Evolutionary conservation across 768 basidiomycete species (phyloP).

Genomic region (Boletus coccyginus): DNA sequence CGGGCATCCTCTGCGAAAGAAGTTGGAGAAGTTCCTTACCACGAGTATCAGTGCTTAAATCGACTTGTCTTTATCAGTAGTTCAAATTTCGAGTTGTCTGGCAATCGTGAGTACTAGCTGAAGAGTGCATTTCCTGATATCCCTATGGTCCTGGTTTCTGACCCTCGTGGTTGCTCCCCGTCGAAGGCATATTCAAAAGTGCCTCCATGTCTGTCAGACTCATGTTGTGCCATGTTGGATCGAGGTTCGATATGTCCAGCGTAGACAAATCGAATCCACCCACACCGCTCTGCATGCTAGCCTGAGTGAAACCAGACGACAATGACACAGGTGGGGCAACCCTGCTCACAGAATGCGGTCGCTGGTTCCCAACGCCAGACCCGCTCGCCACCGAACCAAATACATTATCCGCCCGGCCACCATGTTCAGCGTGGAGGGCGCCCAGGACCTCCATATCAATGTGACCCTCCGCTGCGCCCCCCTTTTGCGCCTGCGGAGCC

Average conservation of each 20-base stretch:
- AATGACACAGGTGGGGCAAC: conserved; percentile 39
- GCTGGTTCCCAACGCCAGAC: conserved; percentile 13
- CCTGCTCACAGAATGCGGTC: conserved; percentile 16
- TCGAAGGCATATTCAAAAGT: conserved; percentile 44
- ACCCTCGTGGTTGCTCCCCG: conserved; percentile 20
- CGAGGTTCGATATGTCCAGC: conserved; percentile 46
- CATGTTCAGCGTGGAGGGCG: conserved; percentile 25
- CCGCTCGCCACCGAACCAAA: conserved; percentile 30
- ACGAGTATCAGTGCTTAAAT: conserved; percentile 1
- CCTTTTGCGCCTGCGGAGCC: conserved; percentile 20
- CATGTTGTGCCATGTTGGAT: conserved; percentile 42
- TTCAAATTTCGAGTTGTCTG: background rate
- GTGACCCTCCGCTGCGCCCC: conserved; percentile 11
- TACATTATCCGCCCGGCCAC: conserved; percentile 15
- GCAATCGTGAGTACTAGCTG: background rate
- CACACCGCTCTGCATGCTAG: conserved; percentile 19
- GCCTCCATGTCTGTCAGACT: conserved; percentile 54
- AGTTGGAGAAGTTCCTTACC: conserved; percentile 54
- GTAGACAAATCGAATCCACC: conserved; percentile 47
- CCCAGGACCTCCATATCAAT: conserved; percentile 39
- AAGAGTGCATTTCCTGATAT: background rate
- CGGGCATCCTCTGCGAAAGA: conserved; percentile 69
- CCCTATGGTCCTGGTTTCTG: conserved; percentile 23
- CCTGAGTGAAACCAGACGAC: conserved; percentile 41
- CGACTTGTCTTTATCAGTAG: background rate